Evolutionary conservation across 768 basidiomycete species (phyloP).

Genomic region (Leccinum disarticulatum): DNA sequence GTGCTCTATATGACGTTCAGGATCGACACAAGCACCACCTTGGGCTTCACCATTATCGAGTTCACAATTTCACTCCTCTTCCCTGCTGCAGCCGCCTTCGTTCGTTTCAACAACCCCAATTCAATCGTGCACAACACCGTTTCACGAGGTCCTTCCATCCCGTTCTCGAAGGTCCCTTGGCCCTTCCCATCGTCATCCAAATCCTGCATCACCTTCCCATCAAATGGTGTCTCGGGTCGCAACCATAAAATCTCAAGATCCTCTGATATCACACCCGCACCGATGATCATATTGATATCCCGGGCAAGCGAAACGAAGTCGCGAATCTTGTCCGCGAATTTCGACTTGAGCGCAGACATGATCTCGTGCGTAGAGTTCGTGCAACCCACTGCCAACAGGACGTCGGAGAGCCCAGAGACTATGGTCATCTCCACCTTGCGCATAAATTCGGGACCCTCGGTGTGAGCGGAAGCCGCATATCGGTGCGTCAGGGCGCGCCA

Average conservation of each 20-base stretch:
- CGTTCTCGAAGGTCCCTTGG: background rate
- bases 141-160: background rate
- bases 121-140: constrained; percentile 34
- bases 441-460: constrained; percentile 14
- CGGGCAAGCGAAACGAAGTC: constrained; percentile 45
- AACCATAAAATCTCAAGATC: constrained; percentile 23
- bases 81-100: constrained; percentile 8
- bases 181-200: constrained; percentile 20
- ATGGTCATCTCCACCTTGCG: constrained; percentile 8
- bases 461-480: constrained; percentile 11
- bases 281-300: constrained; percentile 38
- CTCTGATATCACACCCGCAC: constrained; percentile 25
- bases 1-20: constrained; percentile 18
- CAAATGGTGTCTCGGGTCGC: constrained; percentile 12
- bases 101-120: constrained; percentile 30
- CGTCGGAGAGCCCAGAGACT: constrained; percentile 22
- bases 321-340: constrained; percentile 42
- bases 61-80: constrained; percentile 16
- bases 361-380: constrained; percentile 23
- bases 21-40: constrained; percentile 34
- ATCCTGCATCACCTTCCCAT: constrained; percentile 23
- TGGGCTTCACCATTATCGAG: constrained; percentile 31
- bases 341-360: constrained; percentile 38
- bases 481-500: constrained; percentile 42
- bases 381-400: constrained; percentile 28